Evolutionary conservation across 495 filamentous ascomycete species (phyloP).

Genomic region (Platismatia glauca): DNA sequence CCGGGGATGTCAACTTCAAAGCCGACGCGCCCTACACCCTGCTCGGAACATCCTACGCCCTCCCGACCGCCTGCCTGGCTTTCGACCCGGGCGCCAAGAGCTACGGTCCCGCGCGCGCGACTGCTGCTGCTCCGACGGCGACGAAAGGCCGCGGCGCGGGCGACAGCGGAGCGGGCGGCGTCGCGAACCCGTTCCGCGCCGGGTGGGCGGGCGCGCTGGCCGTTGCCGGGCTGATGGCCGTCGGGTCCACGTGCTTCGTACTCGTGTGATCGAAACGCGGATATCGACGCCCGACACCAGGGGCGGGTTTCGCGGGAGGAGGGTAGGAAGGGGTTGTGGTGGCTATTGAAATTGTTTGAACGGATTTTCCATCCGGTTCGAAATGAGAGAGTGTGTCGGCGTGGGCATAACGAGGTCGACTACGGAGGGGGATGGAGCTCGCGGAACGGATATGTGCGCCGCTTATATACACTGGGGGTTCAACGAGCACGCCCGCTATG

Average conservation of each 20-base stretch:
- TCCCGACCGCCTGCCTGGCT: constrained; percentile 24
- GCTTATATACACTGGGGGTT: background rate
- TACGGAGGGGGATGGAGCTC: too few species aligned
- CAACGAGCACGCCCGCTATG: background rate
- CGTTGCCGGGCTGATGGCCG: background rate
- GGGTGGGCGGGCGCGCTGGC: background rate
- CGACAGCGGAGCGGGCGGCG: background rate
- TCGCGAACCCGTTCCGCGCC: background rate
- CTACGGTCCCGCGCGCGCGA: constrained; percentile 7
- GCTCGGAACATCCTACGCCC: constrained; percentile 12
- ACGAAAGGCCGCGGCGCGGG: background rate
- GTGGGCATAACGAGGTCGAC: too few species aligned
- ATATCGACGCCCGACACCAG: too few species aligned
- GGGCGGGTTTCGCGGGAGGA: too few species aligned
- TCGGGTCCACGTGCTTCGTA: background rate
- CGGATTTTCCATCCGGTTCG: too few species aligned
- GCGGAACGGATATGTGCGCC: too few species aligned
- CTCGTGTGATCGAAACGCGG: background rate
- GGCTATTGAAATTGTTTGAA: too few species aligned
- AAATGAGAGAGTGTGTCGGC: too few species aligned
- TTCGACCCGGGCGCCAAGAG: constrained; percentile 20
- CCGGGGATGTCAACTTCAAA: background rate
- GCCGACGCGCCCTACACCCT: background rate
- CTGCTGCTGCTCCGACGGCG: background rate
- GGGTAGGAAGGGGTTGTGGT: too few species aligned